Evolutionary conservation across 176 grass and related monocot genomes (phyloP), one percentile per base, ranked within the genome.

Genomic region (Carex scoparia): DNA sequence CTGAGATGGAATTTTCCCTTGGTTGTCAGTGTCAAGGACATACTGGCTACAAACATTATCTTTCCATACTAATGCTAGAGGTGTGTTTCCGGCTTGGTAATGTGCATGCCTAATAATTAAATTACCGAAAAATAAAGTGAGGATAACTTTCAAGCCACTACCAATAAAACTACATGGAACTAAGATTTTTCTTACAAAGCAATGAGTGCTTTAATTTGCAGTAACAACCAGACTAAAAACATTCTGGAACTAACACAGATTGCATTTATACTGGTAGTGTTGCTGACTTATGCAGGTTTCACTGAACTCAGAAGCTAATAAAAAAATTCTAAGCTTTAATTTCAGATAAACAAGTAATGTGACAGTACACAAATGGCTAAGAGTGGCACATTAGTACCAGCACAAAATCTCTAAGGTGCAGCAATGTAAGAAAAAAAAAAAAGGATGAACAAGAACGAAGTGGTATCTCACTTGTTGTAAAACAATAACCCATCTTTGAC

Each of bases 401-500:
- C 19, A 75, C 6, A 54, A 12, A 23, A 53, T 53, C 44, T 53
- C 16, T 51, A 51, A 27, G 18, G n/a, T 74, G 70, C 4, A 0
- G 33, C 13, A 18, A 71, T 37, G 79, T 58, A 11, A 57, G 62
- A 71, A 83, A 51, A 13, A 23, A 23, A 23, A 23, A 23, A 83
- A 81, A 16, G 13, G 54, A 44, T 63, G n/a, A 35, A 81, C 65
- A 89, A 69, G 18, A 10, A 62, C 44, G 7, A 7, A 85, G 69
- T 80, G 5, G 72, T 2, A 63, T 63, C 83, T 91, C 90, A 98
- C 96, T 95, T 98, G 86, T 95, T 95, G 86, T 90, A 98, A 62
- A 98, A 98, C 55, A 98, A 56, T 65, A 98, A 81, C 4, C 96
- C 96, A 87, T 98, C 96, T 90, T 95, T 98, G 59, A 84, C 76